Percentiles rank a stretch among this genome's conserved stretches.
Evolutionary conservation across 2,329 filamentous ascomycete genomes (phyloP).

Genomic region (Chaetomium sp.): DNA sequence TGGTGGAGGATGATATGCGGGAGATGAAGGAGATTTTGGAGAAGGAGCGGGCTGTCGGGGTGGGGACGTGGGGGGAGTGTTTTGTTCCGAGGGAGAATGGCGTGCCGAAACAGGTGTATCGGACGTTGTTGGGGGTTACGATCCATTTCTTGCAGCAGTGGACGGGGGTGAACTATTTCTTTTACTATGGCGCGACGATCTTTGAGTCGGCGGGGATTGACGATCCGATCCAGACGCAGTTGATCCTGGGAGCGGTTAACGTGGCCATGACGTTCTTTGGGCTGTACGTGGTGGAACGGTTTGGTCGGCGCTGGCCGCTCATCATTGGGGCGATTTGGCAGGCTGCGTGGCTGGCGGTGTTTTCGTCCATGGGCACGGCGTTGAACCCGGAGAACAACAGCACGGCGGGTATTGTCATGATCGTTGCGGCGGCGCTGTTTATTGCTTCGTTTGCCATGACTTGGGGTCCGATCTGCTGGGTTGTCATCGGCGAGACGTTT

Average conservation of each 20-base stretch:
- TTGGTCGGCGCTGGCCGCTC: constrained; percentile 61
- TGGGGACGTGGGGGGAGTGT: constrained; percentile 52
- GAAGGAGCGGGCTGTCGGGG: constrained; percentile 38
- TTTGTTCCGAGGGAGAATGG: constrained; percentile 43
- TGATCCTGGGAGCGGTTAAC: constrained; percentile 63
- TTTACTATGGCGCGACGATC: constrained; percentile 61
- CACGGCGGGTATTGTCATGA: constrained; percentile 58
- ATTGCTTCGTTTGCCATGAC: constrained; percentile 64
- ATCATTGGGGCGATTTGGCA: constrained; percentile 63
- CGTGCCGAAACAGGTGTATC: constrained; percentile 50
- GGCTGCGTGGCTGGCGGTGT: constrained; percentile 57
- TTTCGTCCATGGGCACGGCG: constrained; percentile 49
- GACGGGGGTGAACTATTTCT: constrained; percentile 56
- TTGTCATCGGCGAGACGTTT: constrained; percentile 61
- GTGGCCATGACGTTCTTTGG: constrained; percentile 60
- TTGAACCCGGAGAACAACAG: constrained; percentile 37
- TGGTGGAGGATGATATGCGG: constrained; percentile 46
- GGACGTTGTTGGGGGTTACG: constrained; percentile 55
- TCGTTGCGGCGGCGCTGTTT: constrained; percentile 67
- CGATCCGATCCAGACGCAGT: constrained; percentile 60
- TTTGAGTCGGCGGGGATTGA: constrained; percentile 60
- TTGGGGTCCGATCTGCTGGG: constrained; percentile 66
- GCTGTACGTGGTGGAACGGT: constrained; percentile 62
- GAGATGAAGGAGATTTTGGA: constrained; percentile 46
- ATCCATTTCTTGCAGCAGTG: constrained; percentile 65